Evolutionary conservation across 2,329 filamentous ascomycete species (phyloP), one percentile per base, ranked within the genome.

Genomic region (Fusarium keratoplasticum): DNA sequence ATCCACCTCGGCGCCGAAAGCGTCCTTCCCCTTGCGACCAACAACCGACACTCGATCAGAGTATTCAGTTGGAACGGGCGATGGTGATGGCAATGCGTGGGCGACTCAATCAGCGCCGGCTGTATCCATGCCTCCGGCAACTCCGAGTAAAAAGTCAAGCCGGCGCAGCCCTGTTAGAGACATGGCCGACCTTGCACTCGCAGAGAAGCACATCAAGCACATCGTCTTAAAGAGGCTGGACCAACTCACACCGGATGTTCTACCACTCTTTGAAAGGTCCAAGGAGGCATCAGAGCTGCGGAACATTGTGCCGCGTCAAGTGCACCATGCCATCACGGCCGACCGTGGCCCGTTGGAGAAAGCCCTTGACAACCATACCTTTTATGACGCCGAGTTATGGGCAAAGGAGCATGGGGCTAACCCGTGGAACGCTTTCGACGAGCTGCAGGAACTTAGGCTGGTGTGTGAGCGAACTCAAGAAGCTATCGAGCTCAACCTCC

Each of bases 101-200:
- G 16, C 20, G 16, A 60, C 36, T 18, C 18, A 18, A 20, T 60
- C 27, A 31, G 16, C 38, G 22, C 44, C 20, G 14, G 22, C 44
- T 18, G 25, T 18, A 44, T 22, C 5, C 3, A 33, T 20, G 8
- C 10, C 25, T 42, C 22, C 55, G 16, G 22, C 9, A 20, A 42
- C 16, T 13, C 18, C 57, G 25, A 60, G 38, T 27, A 47, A 35
- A 33, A 54, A 66, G 27, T 61, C 57, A 27, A 52, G 33, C 16
- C 55, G 57, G 18, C 64, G 50, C 25, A 67, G 50, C 22, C 58
- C 64, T 36, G 38, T 67, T 38, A 67, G 35, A 33, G 33, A 33
- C 22, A 58, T 67, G 38, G 14, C 38, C 6, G 58, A 67, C 14
- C 58, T 62, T 33, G 18, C 18, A 13, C 64, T 67, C 29, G 64